phyloP scores from a whole-genome alignment of 805 yeast species.

The Clavispora santaluciae region DNA sequence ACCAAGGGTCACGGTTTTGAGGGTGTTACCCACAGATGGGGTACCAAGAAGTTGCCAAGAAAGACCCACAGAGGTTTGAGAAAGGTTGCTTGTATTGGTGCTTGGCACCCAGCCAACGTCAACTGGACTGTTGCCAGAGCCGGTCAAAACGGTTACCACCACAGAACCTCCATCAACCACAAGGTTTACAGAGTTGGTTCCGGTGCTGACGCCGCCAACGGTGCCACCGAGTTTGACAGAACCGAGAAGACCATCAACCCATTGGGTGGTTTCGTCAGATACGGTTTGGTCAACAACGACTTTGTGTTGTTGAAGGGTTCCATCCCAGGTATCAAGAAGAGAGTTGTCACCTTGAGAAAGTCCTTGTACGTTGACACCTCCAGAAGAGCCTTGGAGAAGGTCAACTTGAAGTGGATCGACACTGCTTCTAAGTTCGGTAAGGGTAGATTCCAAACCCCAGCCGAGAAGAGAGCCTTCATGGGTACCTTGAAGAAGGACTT shows the following conservation, averaged over 20 bases:
- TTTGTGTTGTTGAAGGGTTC: conserved; percentile 97
- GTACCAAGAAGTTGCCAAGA: conserved; percentile 99
- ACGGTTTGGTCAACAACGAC: conserved; percentile 97
- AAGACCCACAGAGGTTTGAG: conserved; percentile 99
- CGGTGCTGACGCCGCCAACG: conserved; percentile 91
- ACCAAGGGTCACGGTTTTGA: conserved; percentile 99
- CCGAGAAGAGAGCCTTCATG: conserved; percentile 99
- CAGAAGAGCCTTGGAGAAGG: conserved; percentile 96
- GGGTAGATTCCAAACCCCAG: conserved; percentile 99
- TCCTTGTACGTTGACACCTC: conserved; percentile 96
- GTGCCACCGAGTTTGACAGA: conserved; percentile 97
- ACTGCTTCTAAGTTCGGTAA: conserved; percentile 99
- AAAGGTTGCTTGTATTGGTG: conserved; percentile 99
- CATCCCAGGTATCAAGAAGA: conserved; percentile 99
- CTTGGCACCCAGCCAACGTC: conserved; percentile 99
- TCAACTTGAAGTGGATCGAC: conserved; percentile 98
- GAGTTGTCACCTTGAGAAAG: conserved; percentile 98
- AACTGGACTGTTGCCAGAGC: conserved; percentile 99
- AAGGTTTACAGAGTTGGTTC: conserved; percentile 99
- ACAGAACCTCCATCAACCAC: conserved; percentile 99
- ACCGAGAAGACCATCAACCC: conserved; percentile 99
- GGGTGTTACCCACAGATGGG: conserved; percentile 99
- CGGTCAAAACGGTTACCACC: conserved; percentile 99
- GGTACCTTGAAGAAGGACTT: conserved; percentile 99
- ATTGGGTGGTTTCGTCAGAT: conserved; percentile 99